These are phyloP conservation scores for Coniella lustricola DNA, from an alignment of 2,329 filamentous ascomycete genomes.

Conservation along the genomic window DNA sequence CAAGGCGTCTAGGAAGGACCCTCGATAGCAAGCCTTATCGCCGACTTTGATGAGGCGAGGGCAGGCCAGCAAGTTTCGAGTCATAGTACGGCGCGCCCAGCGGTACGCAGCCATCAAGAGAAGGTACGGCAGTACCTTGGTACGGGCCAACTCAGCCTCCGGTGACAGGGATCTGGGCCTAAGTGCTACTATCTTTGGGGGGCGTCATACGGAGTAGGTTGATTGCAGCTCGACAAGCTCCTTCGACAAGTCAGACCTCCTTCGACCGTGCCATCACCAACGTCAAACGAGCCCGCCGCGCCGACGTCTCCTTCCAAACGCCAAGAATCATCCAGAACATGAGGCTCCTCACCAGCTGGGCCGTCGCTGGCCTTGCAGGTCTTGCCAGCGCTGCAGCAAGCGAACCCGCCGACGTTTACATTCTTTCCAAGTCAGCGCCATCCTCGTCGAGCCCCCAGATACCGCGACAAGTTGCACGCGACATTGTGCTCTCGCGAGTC, in stretches of 20 bases:
- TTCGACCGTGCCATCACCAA: background rate
- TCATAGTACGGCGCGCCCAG: no score
- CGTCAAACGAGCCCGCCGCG: constrained; percentile 1
- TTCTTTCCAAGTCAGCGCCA: constrained; percentile 34
- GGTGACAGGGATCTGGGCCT: background rate
- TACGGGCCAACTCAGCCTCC: constrained; percentile 2
- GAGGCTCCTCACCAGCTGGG: constrained; percentile 25
- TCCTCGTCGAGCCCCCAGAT: constrained; percentile 33
- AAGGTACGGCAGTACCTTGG: no score
- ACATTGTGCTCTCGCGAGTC: constrained; percentile 53
- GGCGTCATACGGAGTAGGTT: constrained; percentile 5
- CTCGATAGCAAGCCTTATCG: background rate
- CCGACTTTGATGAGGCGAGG: background rate
- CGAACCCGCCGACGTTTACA: constrained; percentile 45
- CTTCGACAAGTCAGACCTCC: background rate
- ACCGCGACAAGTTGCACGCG: constrained; percentile 46
- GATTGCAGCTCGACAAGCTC: constrained; percentile 9
- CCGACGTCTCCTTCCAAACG: background rate
- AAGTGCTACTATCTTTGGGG: background rate
- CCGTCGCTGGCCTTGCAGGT: constrained; percentile 25
- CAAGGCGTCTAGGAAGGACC: background rate
- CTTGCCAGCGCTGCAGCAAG: constrained; percentile 29
- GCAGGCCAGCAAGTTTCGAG: no score
- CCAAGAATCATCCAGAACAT: constrained; percentile 18
- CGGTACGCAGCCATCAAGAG: no score